Conservation (phyloP, 2,329 filamentous ascomycete genomes). For the Paecilomyces sp. region DNA sequence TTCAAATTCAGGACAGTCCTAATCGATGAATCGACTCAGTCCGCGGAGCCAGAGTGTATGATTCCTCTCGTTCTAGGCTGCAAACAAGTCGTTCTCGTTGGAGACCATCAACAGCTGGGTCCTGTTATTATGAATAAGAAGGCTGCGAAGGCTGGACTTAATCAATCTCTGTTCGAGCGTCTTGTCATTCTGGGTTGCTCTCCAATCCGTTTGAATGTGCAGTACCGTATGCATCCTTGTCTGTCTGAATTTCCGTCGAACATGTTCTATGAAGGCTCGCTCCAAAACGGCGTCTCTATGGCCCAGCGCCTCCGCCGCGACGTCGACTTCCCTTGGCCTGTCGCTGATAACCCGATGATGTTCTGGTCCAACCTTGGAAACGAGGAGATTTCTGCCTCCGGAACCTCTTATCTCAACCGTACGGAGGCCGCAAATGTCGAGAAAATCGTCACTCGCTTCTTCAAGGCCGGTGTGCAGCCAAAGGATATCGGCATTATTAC, state of each 20-base stretch:
- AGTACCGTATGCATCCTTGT: constrained; percentile 98
- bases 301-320: constrained; percentile 82
- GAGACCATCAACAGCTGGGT: constrained; percentile 95
- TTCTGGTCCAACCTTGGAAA: constrained; percentile 98
- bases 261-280: constrained; percentile 98
- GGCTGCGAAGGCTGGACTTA: constrained; percentile 91
- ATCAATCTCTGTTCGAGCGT: constrained; percentile 97
- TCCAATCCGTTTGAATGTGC: constrained; percentile 89
- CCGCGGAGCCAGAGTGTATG: constrained; percentile 97
- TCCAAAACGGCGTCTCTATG: constrained; percentile 93
- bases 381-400: constrained; percentile 95
- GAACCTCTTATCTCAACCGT: constrained; percentile 95
- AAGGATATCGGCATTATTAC: constrained; percentile 95
- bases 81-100: constrained; percentile 98
- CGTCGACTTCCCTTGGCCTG: constrained; percentile 97
- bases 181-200: constrained; percentile 84
- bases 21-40: constrained; percentile 97
- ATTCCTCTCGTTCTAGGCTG: constrained; percentile 94
- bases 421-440: constrained; percentile 97
- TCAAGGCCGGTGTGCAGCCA: constrained; percentile 96
- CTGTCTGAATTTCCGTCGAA: constrained; percentile 96
- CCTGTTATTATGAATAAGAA: constrained; percentile 99
- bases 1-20: constrained; percentile 98
- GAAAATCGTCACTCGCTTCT: constrained; percentile 96
- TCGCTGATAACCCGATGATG: constrained; percentile 95